These are phyloP conservation scores for Salix exigua DNA, from an alignment of 345 rosid species.

Conservation along the genomic window DNA sequence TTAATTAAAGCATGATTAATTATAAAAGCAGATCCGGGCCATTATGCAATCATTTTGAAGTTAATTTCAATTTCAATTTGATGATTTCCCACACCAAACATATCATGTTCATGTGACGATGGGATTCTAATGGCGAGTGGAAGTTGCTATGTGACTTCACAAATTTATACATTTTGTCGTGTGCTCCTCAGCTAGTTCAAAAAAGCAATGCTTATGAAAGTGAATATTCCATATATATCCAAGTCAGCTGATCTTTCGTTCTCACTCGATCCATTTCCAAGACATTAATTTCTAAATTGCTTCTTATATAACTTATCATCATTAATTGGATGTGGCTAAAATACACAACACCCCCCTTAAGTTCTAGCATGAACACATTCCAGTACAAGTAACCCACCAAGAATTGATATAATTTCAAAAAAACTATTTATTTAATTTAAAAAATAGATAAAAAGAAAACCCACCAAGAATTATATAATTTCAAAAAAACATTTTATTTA, in stretches of 20 bases:
- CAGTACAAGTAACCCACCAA: too few relatives aligned
- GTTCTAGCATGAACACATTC: too few relatives aligned
- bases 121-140: neutral
- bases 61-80: neutral
- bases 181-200: neutral
- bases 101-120: neutral
- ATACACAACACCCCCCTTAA: too few relatives aligned
- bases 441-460: too few relatives aligned
- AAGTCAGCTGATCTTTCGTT: neutral
- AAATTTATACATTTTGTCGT: neutral
- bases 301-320: neutral
- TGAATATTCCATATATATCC: neutral
- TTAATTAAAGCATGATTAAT: neutral
- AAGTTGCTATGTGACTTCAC: neutral
- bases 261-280: neutral
- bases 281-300: too few relatives aligned
- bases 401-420: too few relatives aligned
- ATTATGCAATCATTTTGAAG: conserved; percentile 2
- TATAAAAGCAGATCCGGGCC: neutral
- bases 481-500: too few relatives aligned
- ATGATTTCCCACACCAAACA: neutral
- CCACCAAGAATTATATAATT: too few relatives aligned
- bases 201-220: neutral
- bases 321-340: neutral
- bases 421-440: too few relatives aligned